phyloP scores from a whole-genome alignment of 495 filamentous ascomycete species.

The Diplogelasinospora grovesii region DNA sequence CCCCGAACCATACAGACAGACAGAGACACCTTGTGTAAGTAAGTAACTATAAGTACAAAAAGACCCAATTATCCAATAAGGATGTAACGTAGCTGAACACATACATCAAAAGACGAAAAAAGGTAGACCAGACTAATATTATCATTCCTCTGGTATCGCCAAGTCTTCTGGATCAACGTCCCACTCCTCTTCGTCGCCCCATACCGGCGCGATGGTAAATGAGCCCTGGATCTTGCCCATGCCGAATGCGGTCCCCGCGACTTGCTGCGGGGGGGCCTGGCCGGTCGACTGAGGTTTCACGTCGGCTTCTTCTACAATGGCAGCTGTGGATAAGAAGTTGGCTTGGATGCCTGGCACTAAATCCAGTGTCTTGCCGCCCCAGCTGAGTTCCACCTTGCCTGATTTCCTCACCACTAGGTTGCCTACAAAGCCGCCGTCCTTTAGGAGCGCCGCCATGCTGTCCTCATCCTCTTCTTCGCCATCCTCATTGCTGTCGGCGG shows the following conservation, averaged over 20 bases:
- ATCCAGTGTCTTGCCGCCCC: slow-evolving; percentile 49
- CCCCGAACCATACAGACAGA: too few relatives aligned
- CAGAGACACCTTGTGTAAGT: too few relatives aligned
- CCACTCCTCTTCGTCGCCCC: slow-evolving; percentile 43
- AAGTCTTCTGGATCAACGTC: slow-evolving; percentile 22
- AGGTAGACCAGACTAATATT: background rate
- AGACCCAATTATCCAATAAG: too few relatives aligned
- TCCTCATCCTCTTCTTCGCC: slow-evolving; percentile 18
- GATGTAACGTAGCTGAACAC: too few relatives aligned
- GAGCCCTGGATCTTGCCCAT: slow-evolving; percentile 55
- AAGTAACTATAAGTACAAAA: too few relatives aligned
- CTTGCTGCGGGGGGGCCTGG: slow-evolving; percentile 8
- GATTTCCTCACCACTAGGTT: slow-evolving; percentile 54
- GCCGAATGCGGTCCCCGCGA: slow-evolving; percentile 38
- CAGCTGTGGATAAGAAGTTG: slow-evolving; percentile 39
- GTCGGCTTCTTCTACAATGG: slow-evolving; percentile 39
- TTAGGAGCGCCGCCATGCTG: slow-evolving; percentile 11
- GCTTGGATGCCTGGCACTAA: slow-evolving; percentile 36
- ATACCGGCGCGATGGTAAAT: slow-evolving; percentile 51
- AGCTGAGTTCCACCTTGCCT: slow-evolving; percentile 52
- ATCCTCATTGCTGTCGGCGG: slow-evolving; percentile 14
- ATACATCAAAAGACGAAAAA: too few relatives aligned
- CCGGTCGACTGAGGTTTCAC: slow-evolving; percentile 25
- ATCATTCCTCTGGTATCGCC: slow-evolving; percentile 7
- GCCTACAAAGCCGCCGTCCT: slow-evolving; percentile 47